These are phyloP conservation scores for Chionographis japonica DNA, from an alignment of 106 monocot species.

Conservation along the genomic window DNA sequence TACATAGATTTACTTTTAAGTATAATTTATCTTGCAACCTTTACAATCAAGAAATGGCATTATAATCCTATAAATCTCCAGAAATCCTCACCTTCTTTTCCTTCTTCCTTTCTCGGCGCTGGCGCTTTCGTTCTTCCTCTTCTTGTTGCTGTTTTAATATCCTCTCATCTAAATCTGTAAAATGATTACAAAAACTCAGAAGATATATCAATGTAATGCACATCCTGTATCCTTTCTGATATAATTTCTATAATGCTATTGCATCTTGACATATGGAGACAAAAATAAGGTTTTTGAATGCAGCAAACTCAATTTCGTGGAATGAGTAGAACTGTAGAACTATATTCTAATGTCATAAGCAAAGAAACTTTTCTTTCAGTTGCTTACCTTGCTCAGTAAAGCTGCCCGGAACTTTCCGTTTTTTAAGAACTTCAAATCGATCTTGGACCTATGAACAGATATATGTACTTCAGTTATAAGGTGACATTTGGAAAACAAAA, in stretches of 20 bases:
- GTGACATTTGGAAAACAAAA: background rate
- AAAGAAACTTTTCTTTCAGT: background rate
- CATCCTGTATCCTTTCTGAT: too few relatives aligned
- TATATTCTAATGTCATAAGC: background rate
- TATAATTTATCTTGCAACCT: too few relatives aligned
- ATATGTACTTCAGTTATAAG: background rate
- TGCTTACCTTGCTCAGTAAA: slow-evolving; percentile 90
- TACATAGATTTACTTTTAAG: too few relatives aligned
- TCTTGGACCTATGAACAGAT: slow-evolving; percentile 72
- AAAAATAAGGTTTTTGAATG: background rate
- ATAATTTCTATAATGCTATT: too few relatives aligned
- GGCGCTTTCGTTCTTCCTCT: slow-evolving; percentile 88
- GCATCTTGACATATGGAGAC: background rate
- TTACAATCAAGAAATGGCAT: background rate
- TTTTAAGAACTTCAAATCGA: slow-evolving; percentile 90
- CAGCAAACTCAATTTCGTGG: background rate
- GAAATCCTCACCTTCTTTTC: slow-evolving; percentile 78
- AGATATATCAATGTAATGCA: too few relatives aligned
- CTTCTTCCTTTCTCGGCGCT: slow-evolving; percentile 88
- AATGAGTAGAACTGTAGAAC: background rate
- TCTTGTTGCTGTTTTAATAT: slow-evolving; percentile 94
- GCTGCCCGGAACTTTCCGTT: slow-evolving; percentile 62
- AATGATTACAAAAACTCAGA: background rate
- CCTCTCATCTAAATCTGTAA: slow-evolving; percentile 96
- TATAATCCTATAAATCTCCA: too few relatives aligned